Conservation (phyloP, 768 basidiomycete species). For the Pisolithus albus region DNA sequence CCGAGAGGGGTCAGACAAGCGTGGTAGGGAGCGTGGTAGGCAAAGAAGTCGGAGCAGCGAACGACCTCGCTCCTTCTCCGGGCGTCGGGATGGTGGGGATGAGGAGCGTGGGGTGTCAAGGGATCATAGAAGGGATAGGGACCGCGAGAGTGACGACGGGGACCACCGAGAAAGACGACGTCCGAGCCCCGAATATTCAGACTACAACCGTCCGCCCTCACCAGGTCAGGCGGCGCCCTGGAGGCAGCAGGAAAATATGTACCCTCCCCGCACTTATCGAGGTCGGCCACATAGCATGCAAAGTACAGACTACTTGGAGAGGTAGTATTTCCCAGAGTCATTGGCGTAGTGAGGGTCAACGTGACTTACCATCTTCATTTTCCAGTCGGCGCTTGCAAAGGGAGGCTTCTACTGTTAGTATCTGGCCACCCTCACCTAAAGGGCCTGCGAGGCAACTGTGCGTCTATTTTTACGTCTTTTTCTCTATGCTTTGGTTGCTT, state of each 20-base stretch:
- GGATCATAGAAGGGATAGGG: constrained; percentile 19
- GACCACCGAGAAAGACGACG: constrained; percentile 26
- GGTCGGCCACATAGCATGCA: constrained; percentile 22
- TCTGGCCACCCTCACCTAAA: constrained; percentile 85
- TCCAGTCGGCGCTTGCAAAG: constrained; percentile 66
- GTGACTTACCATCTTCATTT: background rate
- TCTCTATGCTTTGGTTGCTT: background rate
- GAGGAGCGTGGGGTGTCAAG: background rate
- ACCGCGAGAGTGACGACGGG: constrained; percentile 17
- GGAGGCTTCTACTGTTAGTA: constrained; percentile 44
- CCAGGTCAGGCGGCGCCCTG: constrained; percentile 38
- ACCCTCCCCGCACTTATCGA: constrained; percentile 34
- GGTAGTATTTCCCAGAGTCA: constrained; percentile 32
- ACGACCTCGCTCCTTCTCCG: background rate
- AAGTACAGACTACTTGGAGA: constrained; percentile 55
- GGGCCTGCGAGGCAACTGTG: constrained; percentile 53
- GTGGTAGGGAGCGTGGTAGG: constrained; percentile 6
- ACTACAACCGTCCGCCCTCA: constrained; percentile 44
- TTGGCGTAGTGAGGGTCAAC: background rate
- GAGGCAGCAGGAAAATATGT: constrained; percentile 42
- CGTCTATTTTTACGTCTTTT: constrained; percentile 17
- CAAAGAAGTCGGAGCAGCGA: background rate
- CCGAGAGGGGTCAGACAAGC: background rate
- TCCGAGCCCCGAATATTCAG: constrained; percentile 55
- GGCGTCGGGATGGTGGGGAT: background rate